Percentiles rank a stretch among this genome's conserved stretches.
Conservation (phyloP, 495 filamentous ascomycete genomes). For the Xylaria castorea region DNA sequence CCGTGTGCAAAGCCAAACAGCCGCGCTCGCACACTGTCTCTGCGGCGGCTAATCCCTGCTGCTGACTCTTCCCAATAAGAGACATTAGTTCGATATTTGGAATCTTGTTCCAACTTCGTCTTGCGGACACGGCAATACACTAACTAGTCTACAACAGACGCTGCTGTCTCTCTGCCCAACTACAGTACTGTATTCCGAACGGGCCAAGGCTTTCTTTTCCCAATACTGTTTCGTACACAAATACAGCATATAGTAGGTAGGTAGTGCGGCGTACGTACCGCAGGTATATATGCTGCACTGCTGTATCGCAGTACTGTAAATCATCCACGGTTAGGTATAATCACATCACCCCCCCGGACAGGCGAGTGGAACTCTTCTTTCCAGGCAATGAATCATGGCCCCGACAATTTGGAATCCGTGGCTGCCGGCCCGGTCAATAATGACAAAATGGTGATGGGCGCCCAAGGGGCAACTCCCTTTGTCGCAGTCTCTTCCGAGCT, state of each 20-base stretch:
- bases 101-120: constrained; percentile 28
- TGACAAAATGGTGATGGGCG: constrained; percentile 21
- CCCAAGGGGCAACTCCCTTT: constrained; percentile 11
- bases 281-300: not conserved
- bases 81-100: constrained; percentile 23
- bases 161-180: not conserved
- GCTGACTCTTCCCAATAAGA: constrained; percentile 30
- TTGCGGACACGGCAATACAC: not conserved
- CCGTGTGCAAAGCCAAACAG: constrained; percentile 8
- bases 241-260: not conserved
- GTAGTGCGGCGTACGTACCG: not conserved
- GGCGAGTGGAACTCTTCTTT: constrained; percentile 15
- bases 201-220: not conserved
- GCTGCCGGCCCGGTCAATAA: constrained; percentile 17
- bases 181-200: not conserved
- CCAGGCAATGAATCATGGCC: not conserved
- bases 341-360: constrained; percentile 10
- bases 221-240: not conserved
- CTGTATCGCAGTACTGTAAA: not conserved
- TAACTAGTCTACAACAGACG: not conserved
- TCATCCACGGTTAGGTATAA: not conserved
- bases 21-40: constrained; percentile 22
- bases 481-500: constrained; percentile 21
- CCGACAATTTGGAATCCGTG: constrained; percentile 27
- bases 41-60: constrained; percentile 29